A percentile compares a stretch with the other conserved stretches of the same genome.
phyloP scores from a whole-genome alignment of 331 rosid species.

The Cydonia oblonga region DNA sequence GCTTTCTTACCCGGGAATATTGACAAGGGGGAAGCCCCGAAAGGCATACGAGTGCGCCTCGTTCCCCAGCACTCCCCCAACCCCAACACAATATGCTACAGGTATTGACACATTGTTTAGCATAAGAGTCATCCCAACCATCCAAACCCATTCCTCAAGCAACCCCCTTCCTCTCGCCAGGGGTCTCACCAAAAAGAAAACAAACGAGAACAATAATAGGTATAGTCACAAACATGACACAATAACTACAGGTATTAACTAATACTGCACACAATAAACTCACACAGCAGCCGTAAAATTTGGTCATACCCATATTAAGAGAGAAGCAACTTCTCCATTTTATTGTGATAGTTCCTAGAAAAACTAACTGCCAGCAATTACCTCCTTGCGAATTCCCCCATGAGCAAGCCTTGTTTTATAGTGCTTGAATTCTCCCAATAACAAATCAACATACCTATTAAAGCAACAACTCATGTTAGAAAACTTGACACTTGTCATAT shows the following conservation, averaged over 20 bases:
- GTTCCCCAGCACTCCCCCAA: too few species aligned
- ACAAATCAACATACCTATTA: conserved; percentile 81
- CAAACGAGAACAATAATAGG: too few species aligned
- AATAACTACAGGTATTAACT: too few species aligned
- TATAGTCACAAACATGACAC: neutral
- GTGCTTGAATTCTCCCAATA: conserved; percentile 98
- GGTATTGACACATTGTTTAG: too few species aligned
- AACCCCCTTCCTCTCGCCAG: too few species aligned
- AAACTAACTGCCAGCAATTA: conserved; percentile 18
- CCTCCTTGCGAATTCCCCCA: conserved; percentile 91
- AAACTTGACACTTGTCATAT: neutral
- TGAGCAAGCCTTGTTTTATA: conserved; percentile 83
- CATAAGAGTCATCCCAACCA: neutral
- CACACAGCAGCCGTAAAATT: neutral
- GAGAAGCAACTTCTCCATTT: neutral
- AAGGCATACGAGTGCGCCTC: too few species aligned
- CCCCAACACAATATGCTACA: too few species aligned
- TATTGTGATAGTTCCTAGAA: neutral
- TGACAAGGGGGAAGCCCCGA: too few species aligned
- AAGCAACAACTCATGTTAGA: conserved; percentile 31
- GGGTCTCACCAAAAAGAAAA: too few species aligned
- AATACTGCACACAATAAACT: neutral
- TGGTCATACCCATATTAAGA: neutral
- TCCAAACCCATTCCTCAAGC: neutral
- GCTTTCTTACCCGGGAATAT: too few species aligned